phyloP scores from a whole-genome alignment of 2,329 filamentous ascomycete genomes.

The Malbranchea cinnamomea region DNA sequence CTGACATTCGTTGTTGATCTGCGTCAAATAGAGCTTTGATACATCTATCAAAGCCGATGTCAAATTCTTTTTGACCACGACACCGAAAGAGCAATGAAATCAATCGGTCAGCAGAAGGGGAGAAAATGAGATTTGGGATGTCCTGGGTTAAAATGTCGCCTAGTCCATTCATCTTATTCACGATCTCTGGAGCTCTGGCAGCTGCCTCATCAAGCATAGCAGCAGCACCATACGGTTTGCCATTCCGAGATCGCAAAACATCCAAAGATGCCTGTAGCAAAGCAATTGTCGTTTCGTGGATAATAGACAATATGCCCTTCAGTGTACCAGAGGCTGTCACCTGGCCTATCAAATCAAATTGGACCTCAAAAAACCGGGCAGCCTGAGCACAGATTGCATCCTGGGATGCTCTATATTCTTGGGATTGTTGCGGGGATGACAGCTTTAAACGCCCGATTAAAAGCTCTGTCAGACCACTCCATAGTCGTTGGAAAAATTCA shows the following conservation, averaged over 20 bases:
- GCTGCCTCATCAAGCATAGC: constrained; percentile 41
- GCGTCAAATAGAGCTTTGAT: constrained; percentile 21
- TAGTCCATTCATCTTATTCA: constrained; percentile 29
- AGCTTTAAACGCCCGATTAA: constrained; percentile 54
- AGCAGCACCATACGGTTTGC: constrained; percentile 53
- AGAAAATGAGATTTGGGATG: constrained; percentile 45
- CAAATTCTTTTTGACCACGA: constrained; percentile 27
- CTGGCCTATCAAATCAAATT: constrained; percentile 23
- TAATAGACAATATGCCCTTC: constrained; percentile 15
- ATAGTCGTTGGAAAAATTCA: too few relatives aligned
- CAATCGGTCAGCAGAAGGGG: constrained; percentile 53
- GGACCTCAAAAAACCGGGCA: constrained; percentile 50
- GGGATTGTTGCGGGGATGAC: constrained; percentile 69
- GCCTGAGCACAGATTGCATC: constrained; percentile 50
- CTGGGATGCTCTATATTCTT: constrained; percentile 61
- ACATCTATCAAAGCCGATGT: constrained; percentile 24
- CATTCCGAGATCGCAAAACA: constrained; percentile 39
- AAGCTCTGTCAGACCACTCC: constrained; percentile 45
- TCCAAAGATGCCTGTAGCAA: constrained; percentile 36
- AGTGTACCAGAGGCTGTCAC: constrained; percentile 14
- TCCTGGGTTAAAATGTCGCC: constrained; percentile 40
- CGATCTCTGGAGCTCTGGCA: constrained; percentile 26
- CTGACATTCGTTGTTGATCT: constrained; percentile 18
- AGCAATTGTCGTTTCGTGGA: constrained; percentile 22
- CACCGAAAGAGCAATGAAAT: constrained; percentile 49